Conservation (phyloP, 2,329 filamentous ascomycete species). For the Orbilia quercus region DNA sequence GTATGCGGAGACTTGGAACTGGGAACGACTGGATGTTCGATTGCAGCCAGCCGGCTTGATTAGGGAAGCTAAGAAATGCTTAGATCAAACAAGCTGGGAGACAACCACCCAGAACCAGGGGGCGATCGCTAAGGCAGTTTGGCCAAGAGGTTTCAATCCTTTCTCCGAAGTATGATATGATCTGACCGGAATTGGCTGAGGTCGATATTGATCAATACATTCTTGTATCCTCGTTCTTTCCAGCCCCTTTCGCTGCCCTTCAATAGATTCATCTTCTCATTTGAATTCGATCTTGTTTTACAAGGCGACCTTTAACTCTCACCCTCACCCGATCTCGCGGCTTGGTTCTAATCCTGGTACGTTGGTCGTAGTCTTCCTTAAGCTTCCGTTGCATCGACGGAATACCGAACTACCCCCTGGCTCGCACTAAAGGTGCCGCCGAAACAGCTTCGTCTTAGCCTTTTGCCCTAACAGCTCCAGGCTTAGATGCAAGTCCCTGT, state of each 20-base stretch:
- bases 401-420: background rate
- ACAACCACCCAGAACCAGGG: background rate
- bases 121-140: background rate
- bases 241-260: background rate
- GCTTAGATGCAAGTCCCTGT: background rate
- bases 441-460: conserved; percentile 22
- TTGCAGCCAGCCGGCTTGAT: background rate
- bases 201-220: conserved; percentile 1
- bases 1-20: background rate
- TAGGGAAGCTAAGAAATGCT: conserved; percentile 15
- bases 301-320: no score
- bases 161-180: no score
- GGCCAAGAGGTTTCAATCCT: background rate
- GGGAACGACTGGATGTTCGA: conserved; percentile 1
- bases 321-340: no score
- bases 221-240: conserved; percentile 1
- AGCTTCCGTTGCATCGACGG: conserved; percentile 14
- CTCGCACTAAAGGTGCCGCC: conserved; percentile 10
- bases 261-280: no score
- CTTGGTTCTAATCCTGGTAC: no score
- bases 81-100: background rate
- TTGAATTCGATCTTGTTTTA: no score
- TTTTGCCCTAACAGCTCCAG: conserved; percentile 21
- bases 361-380: background rate
- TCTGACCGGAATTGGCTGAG: background rate